Evolutionary conservation across 805 yeast species (phyloP).

Genomic region (Yamadazyma takamatsuzukensis): DNA sequence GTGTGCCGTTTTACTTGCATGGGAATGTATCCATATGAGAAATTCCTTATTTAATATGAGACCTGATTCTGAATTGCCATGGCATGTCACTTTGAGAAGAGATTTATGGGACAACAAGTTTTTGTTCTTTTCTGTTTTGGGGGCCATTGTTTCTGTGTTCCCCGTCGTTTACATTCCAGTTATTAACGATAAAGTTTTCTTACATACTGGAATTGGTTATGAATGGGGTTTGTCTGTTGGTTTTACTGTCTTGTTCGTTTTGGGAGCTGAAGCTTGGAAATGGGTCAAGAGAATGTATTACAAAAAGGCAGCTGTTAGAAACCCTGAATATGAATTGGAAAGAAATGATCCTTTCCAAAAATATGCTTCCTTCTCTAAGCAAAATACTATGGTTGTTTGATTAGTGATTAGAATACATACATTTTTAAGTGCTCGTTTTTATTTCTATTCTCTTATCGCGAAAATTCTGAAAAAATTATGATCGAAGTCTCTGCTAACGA

Average conservation of each 20-base stretch:
- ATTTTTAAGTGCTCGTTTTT: too few relatives aligned
- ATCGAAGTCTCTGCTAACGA: constrained; percentile 41
- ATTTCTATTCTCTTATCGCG: not conserved
- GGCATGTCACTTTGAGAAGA: constrained; percentile 54
- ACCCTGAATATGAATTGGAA: constrained; percentile 65
- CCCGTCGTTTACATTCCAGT: constrained; percentile 87
- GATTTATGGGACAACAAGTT: constrained; percentile 75
- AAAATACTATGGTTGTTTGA: constrained; percentile 2
- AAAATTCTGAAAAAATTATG: constrained; percentile 21
- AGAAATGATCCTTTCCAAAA: constrained; percentile 59
- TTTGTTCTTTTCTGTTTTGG: constrained; percentile 74
- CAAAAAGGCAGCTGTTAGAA: constrained; percentile 40
- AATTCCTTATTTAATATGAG: constrained; percentile 70
- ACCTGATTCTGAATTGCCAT: constrained; percentile 53
- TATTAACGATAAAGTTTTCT: constrained; percentile 72
- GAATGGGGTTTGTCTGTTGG: constrained; percentile 81
- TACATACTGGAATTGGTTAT: constrained; percentile 65
- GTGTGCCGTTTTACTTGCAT: constrained; percentile 77
- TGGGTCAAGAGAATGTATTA: constrained; percentile 55
- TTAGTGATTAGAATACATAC: too few relatives aligned
- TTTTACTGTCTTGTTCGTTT: constrained; percentile 52
- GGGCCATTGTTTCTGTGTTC: constrained; percentile 68
- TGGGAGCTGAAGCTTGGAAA: constrained; percentile 66
- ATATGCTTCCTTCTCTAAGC: constrained; percentile 55
- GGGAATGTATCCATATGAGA: constrained; percentile 77